Conservation (phyloP, 139 green algal genomes). For the Desmodesmus armatus region DNA sequence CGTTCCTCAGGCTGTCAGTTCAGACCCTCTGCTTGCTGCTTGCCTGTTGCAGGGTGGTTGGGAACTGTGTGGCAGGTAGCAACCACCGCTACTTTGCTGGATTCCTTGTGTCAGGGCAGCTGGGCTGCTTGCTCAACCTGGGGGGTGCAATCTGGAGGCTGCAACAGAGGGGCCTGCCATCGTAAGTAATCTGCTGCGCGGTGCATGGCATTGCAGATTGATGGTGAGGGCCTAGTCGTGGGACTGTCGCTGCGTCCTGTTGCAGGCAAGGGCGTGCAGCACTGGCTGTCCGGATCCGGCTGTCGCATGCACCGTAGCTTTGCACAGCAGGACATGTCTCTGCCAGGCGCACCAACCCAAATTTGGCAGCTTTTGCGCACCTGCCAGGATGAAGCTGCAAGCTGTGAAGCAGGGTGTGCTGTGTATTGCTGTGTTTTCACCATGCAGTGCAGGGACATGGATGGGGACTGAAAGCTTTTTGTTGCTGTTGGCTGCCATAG, state of each 20-base stretch:
- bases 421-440: not conserved
- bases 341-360: not conserved
- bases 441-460: constrained; percentile 47
- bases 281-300: not conserved
- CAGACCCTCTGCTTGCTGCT: too few species aligned
- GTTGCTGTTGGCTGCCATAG: constrained; percentile 57
- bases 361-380: not conserved
- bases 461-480: constrained; percentile 55
- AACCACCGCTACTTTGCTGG: constrained; percentile 86
- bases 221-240: not conserved
- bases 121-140: constrained; percentile 27
- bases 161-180: not conserved
- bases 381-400: not conserved
- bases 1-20: too few species aligned
- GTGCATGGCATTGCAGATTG: too few species aligned
- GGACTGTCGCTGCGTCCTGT: not conserved
- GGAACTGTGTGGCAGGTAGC: constrained; percentile 73
- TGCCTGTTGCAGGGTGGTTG: constrained; percentile 67
- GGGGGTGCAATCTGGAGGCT: constrained; percentile 51
- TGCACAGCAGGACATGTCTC: not conserved
- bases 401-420: not conserved
- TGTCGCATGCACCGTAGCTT: not conserved
- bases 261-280: not conserved
- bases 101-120: constrained; percentile 62
- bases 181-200: not conserved